Conservation (phyloP, 371 early-diverging fungal species). For the Batkoa obscura region DNA sequence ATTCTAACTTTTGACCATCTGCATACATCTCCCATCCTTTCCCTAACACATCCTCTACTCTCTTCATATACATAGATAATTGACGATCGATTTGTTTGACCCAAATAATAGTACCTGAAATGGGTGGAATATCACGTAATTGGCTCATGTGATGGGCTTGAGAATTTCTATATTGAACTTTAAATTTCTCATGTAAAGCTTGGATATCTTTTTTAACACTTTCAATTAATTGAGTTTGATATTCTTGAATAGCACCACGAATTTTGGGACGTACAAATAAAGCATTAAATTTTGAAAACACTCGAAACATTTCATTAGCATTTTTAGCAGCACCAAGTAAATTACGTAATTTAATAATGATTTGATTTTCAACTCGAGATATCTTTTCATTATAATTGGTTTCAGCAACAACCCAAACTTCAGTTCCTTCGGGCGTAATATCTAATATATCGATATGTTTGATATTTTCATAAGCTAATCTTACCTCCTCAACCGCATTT, state of each 20-base stretch:
- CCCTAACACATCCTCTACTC: slow-evolving; percentile 94
- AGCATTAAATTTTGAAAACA: slow-evolving; percentile 96
- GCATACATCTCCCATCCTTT: slow-evolving; percentile 93
- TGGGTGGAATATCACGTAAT: slow-evolving; percentile 81
- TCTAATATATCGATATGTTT: slow-evolving; percentile 90
- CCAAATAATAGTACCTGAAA: slow-evolving; percentile 93
- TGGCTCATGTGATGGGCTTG: slow-evolving; percentile 78
- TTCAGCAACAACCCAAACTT: slow-evolving; percentile 83
- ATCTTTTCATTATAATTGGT: slow-evolving; percentile 86
- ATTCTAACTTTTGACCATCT: slow-evolving; percentile 85
- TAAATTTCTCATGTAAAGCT: slow-evolving; percentile 89
- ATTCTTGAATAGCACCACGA: slow-evolving; percentile 97
- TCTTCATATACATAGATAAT: slow-evolving; percentile 83
- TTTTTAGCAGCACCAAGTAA: slow-evolving; percentile 85
- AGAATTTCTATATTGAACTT: slow-evolving; percentile 72
- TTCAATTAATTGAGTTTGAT: slow-evolving; percentile 92
- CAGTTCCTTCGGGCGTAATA: slow-evolving; percentile 82
- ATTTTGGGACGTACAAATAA: slow-evolving; percentile 97
- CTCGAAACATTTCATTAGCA: slow-evolving; percentile 97
- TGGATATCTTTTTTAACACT: slow-evolving; percentile 93
- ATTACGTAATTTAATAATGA: slow-evolving; percentile 84
- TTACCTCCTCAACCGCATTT: slow-evolving; percentile 77
- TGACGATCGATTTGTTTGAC: slow-evolving; percentile 95
- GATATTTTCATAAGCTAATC: slow-evolving; percentile 78
- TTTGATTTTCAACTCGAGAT: slow-evolving; percentile 89